Evolutionary conservation across 2,329 filamentous ascomycete species (phyloP).

Genomic region (Didymella arachidicola): DNA sequence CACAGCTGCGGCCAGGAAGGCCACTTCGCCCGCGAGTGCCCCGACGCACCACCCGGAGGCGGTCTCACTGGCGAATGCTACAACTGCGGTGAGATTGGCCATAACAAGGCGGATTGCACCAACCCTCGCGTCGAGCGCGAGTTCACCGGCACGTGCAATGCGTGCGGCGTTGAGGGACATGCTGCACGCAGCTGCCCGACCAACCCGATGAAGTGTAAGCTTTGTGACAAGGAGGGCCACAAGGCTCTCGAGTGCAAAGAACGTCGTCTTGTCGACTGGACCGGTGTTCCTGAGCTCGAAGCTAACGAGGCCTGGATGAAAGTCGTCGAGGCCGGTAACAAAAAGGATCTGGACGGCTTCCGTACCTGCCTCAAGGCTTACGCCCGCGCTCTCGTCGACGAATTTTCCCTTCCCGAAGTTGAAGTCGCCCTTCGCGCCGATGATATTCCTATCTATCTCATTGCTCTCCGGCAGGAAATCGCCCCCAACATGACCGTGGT

Average conservation of each 20-base stretch:
- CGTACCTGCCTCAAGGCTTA: slow-evolving; percentile 58
- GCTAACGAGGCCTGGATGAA: slow-evolving; percentile 60
- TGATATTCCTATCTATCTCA: slow-evolving; percentile 58
- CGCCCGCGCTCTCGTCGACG: slow-evolving; percentile 51
- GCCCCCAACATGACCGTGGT: slow-evolving; percentile 59
- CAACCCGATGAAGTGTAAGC: slow-evolving; percentile 62
- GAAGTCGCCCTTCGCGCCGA: slow-evolving; percentile 61
- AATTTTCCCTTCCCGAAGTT: slow-evolving; percentile 56
- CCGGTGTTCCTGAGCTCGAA: slow-evolving; percentile 55
- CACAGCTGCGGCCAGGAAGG: slow-evolving; percentile 53
- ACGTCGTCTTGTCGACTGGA: slow-evolving; percentile 45
- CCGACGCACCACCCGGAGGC: slow-evolving; percentile 50
- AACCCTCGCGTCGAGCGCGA: slow-evolving; percentile 61
- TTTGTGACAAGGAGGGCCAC: slow-evolving; percentile 61
- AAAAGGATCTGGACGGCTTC: slow-evolving; percentile 61
- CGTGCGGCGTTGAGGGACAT: slow-evolving; percentile 63
- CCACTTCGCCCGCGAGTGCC: slow-evolving; percentile 60
- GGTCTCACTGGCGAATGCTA: slow-evolving; percentile 60
- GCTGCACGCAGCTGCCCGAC: slow-evolving; percentile 69
- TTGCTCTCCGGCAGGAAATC: slow-evolving; percentile 58
- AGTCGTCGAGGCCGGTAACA: slow-evolving; percentile 58
- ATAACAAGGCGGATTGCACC: slow-evolving; percentile 69
- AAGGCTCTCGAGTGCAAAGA: slow-evolving; percentile 59
- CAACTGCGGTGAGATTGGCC: slow-evolving; percentile 68
- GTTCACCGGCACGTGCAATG: slow-evolving; percentile 67